Conservation (phyloP, 768 basidiomycete genomes). For the Myochromella boudieri region DNA sequence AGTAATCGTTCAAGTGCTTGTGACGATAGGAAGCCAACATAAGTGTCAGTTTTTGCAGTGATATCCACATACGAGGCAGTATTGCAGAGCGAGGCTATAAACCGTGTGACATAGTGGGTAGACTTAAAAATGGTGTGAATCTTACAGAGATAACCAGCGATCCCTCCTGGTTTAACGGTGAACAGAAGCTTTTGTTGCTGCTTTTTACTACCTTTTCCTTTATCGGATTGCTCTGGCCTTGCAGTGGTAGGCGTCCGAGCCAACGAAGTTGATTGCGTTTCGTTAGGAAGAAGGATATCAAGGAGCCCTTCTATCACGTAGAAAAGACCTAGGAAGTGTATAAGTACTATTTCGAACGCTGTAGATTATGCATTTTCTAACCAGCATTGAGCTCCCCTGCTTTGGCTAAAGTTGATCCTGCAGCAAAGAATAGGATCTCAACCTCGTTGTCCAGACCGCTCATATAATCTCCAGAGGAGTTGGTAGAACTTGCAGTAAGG, state of each 20-base stretch:
- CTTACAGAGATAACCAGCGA: slow-evolving; percentile 92
- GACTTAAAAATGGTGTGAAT: background rate
- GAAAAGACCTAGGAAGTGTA: slow-evolving; percentile 61
- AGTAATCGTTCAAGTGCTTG: slow-evolving; percentile 86
- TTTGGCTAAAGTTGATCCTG: slow-evolving; percentile 81
- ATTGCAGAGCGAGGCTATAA: slow-evolving; percentile 80
- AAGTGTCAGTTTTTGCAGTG: slow-evolving; percentile 96
- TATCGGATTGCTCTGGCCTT: slow-evolving; percentile 8
- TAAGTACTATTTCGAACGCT: slow-evolving; percentile 4
- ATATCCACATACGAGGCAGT: slow-evolving; percentile 97
- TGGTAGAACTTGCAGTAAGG: slow-evolving; percentile 59
- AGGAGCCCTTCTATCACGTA: slow-evolving; percentile 96
- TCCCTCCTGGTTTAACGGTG: slow-evolving; percentile 95
- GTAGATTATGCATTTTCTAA: slow-evolving; percentile 28
- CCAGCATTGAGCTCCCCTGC: slow-evolving; percentile 91
- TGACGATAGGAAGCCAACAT: slow-evolving; percentile 92
- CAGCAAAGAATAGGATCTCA: slow-evolving; percentile 90
- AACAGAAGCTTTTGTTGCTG: slow-evolving; percentile 73
- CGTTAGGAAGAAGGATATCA: slow-evolving; percentile 79
- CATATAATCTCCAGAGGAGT: slow-evolving; percentile 57
- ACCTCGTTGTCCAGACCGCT: slow-evolving; percentile 94
- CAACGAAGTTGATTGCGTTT: slow-evolving; percentile 26
- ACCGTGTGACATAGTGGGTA: background rate
- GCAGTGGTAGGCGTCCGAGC: slow-evolving; percentile 11
- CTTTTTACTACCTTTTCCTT: slow-evolving; percentile 30